phyloP scores from a whole-genome alignment of 371 early-diverging fungal species.

The Coemansia sp. region DNA sequence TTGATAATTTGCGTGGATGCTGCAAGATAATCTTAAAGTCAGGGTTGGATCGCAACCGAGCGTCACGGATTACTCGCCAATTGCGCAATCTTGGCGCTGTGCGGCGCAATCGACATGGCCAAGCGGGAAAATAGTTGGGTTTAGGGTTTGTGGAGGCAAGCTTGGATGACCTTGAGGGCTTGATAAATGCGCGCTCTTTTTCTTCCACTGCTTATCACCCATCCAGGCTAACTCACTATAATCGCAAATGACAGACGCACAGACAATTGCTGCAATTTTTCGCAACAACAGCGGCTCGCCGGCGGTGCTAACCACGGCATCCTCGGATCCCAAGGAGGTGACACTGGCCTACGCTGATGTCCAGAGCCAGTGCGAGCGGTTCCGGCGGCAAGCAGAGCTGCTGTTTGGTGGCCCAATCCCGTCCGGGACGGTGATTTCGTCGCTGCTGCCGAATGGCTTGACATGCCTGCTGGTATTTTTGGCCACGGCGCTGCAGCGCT shows the following conservation, averaged over 20 bases:
- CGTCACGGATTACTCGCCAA: no score
- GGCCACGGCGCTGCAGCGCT: slow-evolving; percentile 62
- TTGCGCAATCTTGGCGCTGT: no score
- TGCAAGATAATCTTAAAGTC: no score
- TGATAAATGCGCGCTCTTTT: background rate
- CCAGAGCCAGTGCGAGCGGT: slow-evolving; percentile 41
- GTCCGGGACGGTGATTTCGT: slow-evolving; percentile 65
- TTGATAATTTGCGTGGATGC: background rate
- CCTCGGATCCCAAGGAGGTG: slow-evolving; percentile 32
- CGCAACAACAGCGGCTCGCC: slow-evolving; percentile 21
- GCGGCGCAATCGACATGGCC: no score
- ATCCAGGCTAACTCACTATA: background rate
- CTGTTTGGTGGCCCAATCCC: slow-evolving; percentile 36
- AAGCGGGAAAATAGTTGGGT: background rate
- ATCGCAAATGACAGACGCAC: slow-evolving; percentile 14
- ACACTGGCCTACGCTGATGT: slow-evolving; percentile 50
- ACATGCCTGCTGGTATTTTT: slow-evolving; percentile 72
- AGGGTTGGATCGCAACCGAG: no score
- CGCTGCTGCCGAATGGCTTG: slow-evolving; percentile 69
- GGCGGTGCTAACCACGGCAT: slow-evolving; percentile 49
- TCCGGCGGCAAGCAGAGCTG: slow-evolving; percentile 33
- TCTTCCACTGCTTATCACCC: background rate
- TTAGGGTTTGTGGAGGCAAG: background rate
- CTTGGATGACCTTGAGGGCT: background rate
- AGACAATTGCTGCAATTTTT: slow-evolving; percentile 50